Conservation (phyloP, 352 stramenopile genomes). For the Globisporangium recalcitrans region DNA sequence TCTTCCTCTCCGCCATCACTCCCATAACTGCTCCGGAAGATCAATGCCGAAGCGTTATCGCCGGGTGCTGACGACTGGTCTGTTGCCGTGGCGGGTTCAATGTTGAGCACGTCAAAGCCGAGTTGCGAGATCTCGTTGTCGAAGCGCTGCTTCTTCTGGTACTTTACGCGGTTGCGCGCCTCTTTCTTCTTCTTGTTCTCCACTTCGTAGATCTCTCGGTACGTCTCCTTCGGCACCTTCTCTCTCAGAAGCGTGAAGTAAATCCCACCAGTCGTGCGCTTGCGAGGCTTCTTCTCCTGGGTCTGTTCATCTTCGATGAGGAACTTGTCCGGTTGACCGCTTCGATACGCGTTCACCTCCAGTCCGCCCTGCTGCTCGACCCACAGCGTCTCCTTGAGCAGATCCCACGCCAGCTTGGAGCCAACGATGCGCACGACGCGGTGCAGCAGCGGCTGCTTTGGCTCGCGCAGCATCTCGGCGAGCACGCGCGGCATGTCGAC, state of each 20-base stretch:
- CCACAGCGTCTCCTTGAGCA: conserved; percentile 59
- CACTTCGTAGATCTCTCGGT: conserved; percentile 72
- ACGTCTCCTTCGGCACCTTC: conserved; percentile 57
- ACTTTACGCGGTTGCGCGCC: conserved; percentile 47
- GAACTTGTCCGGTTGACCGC: conserved; percentile 43
- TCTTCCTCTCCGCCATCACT: conserved; percentile 17
- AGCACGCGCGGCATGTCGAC: conserved; percentile 53
- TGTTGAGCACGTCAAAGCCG: conserved; percentile 45
- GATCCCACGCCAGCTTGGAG: conserved; percentile 48
- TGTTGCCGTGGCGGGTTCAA: conserved; percentile 16
- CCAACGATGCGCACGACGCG: conserved; percentile 67
- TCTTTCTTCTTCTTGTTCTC: conserved; percentile 75
- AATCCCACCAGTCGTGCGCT: conserved; percentile 65
- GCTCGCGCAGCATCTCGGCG: conserved; percentile 53
- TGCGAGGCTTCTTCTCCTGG: conserved; percentile 37
- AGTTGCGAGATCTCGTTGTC: conserved; percentile 56
- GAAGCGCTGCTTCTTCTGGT: conserved; percentile 47
- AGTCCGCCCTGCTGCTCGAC: conserved; percentile 61
- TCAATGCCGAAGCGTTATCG: background rate
- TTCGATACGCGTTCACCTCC: conserved; percentile 42
- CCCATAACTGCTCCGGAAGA: background rate
- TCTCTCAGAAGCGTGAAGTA: conserved; percentile 67
- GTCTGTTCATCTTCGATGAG: conserved; percentile 35
- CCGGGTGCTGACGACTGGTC: background rate
- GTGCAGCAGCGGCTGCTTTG: conserved; percentile 64